A percentile compares a stretch with the other conserved stretches of the same genome.
These are phyloP conservation scores for Penicillium nordicum DNA, from an alignment of 2,329 filamentous ascomycete genomes.

Conservation along the genomic window DNA sequence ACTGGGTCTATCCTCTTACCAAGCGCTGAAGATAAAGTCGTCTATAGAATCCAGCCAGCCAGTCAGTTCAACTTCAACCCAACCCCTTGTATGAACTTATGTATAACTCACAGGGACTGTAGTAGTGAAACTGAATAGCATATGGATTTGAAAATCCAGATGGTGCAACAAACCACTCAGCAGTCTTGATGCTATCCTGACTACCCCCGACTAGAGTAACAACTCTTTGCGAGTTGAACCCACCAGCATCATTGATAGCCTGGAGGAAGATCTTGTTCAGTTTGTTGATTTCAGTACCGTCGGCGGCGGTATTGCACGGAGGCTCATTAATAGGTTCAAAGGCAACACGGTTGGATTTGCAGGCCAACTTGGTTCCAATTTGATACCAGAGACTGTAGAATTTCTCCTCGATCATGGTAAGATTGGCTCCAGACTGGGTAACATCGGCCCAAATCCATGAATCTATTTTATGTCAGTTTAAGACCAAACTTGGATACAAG, in stretches of 20 bases:
- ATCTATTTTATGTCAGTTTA: conserved; percentile 30
- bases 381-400: conserved; percentile 58
- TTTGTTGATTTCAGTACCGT: conserved; percentile 53
- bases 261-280: conserved; percentile 57
- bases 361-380: conserved; percentile 53
- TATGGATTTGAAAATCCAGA: conserved; percentile 54
- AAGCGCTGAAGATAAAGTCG: conserved; percentile 31
- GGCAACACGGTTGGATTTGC: conserved; percentile 53
- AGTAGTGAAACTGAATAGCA: conserved; percentile 62
- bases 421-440: conserved; percentile 45
- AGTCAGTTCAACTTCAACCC: background rate
- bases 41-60: conserved; percentile 9
- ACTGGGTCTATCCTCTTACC: conserved; percentile 12
- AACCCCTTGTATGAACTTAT: background rate
- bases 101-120: conserved; percentile 41
- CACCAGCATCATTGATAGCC: conserved; percentile 53
- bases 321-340: conserved; percentile 62
- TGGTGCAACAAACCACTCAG: conserved; percentile 52
- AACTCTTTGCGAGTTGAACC: conserved; percentile 54
- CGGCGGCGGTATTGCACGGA: conserved; percentile 49
- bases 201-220: conserved; percentile 54
- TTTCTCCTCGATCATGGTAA: conserved; percentile 54
- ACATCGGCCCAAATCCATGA: conserved; percentile 59
- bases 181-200: conserved; percentile 53
- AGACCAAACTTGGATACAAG: background rate